Evolutionary conservation across 2,329 filamentous ascomycete genomes (phyloP).

Genomic region (Dactylella cylindrospora): DNA sequence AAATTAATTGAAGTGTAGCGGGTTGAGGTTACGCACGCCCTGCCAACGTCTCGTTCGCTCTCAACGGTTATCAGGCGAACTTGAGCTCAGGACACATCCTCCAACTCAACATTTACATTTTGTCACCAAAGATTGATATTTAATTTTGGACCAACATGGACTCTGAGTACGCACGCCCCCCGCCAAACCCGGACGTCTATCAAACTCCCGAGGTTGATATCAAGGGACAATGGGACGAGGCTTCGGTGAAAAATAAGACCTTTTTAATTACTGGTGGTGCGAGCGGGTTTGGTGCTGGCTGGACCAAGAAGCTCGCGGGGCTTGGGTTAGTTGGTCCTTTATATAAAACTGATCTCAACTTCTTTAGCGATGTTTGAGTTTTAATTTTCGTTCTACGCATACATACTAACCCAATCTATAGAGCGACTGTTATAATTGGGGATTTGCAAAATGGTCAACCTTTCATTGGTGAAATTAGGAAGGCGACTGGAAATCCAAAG

Average conservation of each 20-base stretch:
- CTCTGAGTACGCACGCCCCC: slow-evolving; percentile 34
- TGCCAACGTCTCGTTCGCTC: too few relatives aligned
- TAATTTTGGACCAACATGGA: too few relatives aligned
- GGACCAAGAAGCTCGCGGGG: slow-evolving; percentile 59
- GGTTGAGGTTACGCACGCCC: too few relatives aligned
- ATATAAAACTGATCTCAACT: neutral
- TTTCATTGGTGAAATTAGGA: slow-evolving; percentile 59
- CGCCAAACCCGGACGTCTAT: slow-evolving; percentile 43
- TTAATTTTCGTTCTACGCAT: too few relatives aligned
- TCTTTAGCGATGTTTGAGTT: neutral
- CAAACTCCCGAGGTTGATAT: slow-evolving; percentile 57
- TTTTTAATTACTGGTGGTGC: slow-evolving; percentile 67
- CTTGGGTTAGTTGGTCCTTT: slow-evolving; percentile 53
- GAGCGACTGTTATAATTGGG: slow-evolving; percentile 64
- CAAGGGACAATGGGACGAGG: slow-evolving; percentile 54
- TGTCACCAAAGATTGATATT: too few relatives aligned
- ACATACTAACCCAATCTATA: slow-evolving; percentile 8
- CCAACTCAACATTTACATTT: too few relatives aligned
- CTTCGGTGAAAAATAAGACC: slow-evolving; percentile 59
- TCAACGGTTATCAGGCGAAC: too few relatives aligned
- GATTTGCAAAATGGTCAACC: slow-evolving; percentile 64
- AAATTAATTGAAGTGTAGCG: too few relatives aligned
- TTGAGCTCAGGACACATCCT: too few relatives aligned
- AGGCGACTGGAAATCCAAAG: slow-evolving; percentile 53
- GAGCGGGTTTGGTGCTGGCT: slow-evolving; percentile 62